Conservation (phyloP, 805 yeast genomes). For the Teunomyces tritomae region DNA sequence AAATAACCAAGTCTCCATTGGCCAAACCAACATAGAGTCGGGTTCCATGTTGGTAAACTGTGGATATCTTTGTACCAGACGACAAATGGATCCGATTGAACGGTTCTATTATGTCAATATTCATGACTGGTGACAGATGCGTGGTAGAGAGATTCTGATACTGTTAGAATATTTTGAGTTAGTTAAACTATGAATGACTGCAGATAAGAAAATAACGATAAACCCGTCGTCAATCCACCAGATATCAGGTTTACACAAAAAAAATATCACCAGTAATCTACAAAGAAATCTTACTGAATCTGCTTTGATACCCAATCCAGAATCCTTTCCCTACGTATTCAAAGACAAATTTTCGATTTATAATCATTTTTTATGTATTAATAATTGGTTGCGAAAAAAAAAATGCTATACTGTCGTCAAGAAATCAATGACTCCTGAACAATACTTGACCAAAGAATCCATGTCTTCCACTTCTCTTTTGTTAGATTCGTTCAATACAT, state of each 20-base stretch:
- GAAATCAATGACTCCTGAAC: conserved; percentile 74
- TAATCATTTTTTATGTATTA: not conserved
- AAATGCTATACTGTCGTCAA: conserved; percentile 40
- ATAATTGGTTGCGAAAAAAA: not conserved
- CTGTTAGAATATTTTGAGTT: too few relatives aligned
- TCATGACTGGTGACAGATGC: conserved; percentile 20
- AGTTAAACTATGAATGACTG: too few relatives aligned
- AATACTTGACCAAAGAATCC: conserved; percentile 71
- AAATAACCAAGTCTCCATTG: conserved; percentile 31
- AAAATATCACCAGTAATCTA: too few relatives aligned
- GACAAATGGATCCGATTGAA: conserved; percentile 32
- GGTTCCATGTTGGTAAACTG: conserved; percentile 18
- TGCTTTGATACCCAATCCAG: too few relatives aligned
- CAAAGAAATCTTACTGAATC: too few relatives aligned
- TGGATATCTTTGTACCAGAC: conserved; percentile 17
- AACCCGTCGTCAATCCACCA: too few relatives aligned
- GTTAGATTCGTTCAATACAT: conserved; percentile 48
- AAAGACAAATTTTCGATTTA: not conserved
- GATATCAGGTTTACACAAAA: too few relatives aligned
- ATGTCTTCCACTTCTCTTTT: conserved; percentile 43
- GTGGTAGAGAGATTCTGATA: too few relatives aligned
- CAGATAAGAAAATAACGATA: too few relatives aligned
- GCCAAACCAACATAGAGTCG: conserved; percentile 30
- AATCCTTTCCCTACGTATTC: not conserved
- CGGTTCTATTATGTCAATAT: conserved; percentile 39